Evolutionary conservation across 1,284 basidiomycete genomes (phyloP), one percentile per base, ranked within the genome.

Genomic region (Ceratobasidium sp.): DNA sequence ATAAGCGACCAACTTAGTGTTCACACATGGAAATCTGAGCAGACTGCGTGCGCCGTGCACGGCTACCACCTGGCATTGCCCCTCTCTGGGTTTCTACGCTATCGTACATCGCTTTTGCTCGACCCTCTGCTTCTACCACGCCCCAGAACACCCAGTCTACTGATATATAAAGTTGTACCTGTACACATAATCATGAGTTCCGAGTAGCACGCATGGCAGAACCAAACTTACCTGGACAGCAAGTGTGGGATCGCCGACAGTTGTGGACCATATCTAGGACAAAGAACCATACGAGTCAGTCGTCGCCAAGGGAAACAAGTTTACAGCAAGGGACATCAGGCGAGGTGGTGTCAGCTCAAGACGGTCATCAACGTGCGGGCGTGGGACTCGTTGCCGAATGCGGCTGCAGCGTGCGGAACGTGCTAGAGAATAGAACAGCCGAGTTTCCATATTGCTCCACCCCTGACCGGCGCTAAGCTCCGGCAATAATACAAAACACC

Each of bases 211-310:
- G 32, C 38, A 63, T 4, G 47, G 66, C 44, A 30, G 18, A 26
- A 44, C 21, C 7, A 11, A 18, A 82, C 88, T 73, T 78, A 96
- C 88, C 94, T 89, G 77, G 95, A 97, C 47, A 99, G 85, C 76
- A 98, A 82, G 81, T 98, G 95, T 9, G 97, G 97, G 75, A 98
- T 93, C 1, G 96, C 95, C 35, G 94, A 94, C 14, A 98, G 87
- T 78, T 98, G 96, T 0, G 96, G 96, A 0, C 95, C 95, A 80
- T 96, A 91, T 58, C 89, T 88, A 73, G 28, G 16, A 44, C 9
- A 11, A 61, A 61, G 8, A 44, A 46, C 3, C n/a, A 54, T 23
- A 63, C 9, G 61, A 41, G 49, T 28, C 38, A 44, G 47, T 66
- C 16, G n/a, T 13, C 21, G 11, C 21, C 50, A 52, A 9, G 16